Conservation (phyloP, 352 stramenopile genomes). For the Globisporangium perplexum region DNA sequence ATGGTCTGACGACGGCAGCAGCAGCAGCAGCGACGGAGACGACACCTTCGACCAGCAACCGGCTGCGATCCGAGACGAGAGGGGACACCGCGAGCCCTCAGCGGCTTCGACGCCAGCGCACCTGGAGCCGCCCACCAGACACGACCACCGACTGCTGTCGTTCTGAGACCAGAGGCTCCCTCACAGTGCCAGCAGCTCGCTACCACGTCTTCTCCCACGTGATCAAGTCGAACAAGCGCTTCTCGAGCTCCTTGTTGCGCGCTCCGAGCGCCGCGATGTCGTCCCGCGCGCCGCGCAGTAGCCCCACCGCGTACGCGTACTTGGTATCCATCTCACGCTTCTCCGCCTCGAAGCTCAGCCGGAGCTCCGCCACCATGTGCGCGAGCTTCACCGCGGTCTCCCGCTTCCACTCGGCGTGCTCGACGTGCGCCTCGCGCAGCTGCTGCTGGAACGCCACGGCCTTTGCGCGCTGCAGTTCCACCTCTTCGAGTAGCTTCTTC, state of each 20-base stretch:
- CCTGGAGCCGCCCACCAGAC: neutral
- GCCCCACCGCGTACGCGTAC: conserved; percentile 34
- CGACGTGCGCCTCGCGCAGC: conserved; percentile 44
- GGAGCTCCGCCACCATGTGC: conserved; percentile 43
- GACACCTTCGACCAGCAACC: neutral
- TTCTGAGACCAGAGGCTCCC: neutral
- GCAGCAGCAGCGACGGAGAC: neutral
- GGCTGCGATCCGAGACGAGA: neutral
- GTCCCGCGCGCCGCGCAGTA: conserved; percentile 53
- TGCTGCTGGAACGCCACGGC: conserved; percentile 53
- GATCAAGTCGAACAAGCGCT: conserved; percentile 30
- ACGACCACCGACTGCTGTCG: neutral
- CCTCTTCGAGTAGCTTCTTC: conserved; percentile 71
- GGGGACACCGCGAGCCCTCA: neutral
- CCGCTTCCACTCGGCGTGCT: conserved; percentile 50
- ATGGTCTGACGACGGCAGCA: conserved; percentile 1
- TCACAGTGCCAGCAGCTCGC: too few relatives aligned
- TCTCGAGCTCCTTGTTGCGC: conserved; percentile 55
- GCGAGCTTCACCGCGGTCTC: conserved; percentile 38
- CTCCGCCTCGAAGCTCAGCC: conserved; percentile 44
- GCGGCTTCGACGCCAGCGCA: neutral
- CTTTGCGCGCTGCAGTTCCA: conserved; percentile 47
- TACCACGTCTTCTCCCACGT: conserved; percentile 33
- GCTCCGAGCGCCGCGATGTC: conserved; percentile 52
- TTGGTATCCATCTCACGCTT: conserved; percentile 43